Evolutionary conservation across 1,284 basidiomycete species (phyloP).

Genomic region (Thecaphora thlaspeos): DNA sequence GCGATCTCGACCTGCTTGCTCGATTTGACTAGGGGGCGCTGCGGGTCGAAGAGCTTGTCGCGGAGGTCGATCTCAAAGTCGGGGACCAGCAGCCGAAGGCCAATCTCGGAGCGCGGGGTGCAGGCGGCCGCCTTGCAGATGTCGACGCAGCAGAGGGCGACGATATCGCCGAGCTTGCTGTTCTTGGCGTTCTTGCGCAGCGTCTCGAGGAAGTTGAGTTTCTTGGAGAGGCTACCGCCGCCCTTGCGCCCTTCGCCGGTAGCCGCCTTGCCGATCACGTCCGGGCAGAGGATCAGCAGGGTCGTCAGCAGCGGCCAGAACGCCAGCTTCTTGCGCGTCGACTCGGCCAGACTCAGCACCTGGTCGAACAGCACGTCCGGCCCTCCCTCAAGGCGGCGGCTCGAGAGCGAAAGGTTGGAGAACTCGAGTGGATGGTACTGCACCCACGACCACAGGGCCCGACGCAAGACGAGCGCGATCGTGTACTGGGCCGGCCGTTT

Average conservation of each 20-base stretch:
- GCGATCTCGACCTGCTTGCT: conserved; percentile 43
- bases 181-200: conserved; percentile 50
- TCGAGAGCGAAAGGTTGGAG: conserved; percentile 67
- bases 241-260: conserved; percentile 56
- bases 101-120: conserved; percentile 64
- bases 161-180: conserved; percentile 64
- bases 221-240: conserved; percentile 58
- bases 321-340: conserved; percentile 66
- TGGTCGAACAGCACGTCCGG: conserved; percentile 57
- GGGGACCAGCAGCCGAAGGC: conserved; percentile 67
- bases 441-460: conserved; percentile 90
- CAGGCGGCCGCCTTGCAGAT: conserved; percentile 76
- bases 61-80: conserved; percentile 47
- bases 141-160: conserved; percentile 75
- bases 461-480: conserved; percentile 72
- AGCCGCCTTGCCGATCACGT: conserved; percentile 65
- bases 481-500: conserved; percentile 72
- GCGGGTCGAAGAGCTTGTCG: conserved; percentile 49
- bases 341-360: conserved; percentile 53
- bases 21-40: conserved; percentile 29
- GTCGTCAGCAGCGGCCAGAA: conserved; percentile 77
- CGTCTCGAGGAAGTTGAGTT: conserved; percentile 60
- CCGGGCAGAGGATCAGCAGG: conserved; percentile 74
- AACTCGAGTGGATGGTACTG: conserved; percentile 78
- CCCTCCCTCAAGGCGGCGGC: conserved; percentile 52